Conservation (phyloP, 202 grass and related monocot species). For the Carex sylvatica region DNA sequence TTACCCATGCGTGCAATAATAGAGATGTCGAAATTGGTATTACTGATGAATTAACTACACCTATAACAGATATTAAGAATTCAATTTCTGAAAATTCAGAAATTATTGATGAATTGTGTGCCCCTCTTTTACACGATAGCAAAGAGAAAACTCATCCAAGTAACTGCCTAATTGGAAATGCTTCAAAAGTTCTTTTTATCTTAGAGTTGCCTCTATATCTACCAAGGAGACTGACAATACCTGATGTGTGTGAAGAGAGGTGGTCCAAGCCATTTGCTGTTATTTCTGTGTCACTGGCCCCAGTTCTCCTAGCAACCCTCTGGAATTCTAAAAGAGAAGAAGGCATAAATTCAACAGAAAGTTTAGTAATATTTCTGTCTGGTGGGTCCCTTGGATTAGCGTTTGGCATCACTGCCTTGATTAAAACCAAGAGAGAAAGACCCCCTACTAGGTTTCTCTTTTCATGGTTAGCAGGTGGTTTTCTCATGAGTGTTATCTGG, state of each 20-base stretch:
- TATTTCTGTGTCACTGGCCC: conserved; percentile 41
- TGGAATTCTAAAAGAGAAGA: conserved; percentile 32
- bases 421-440: conserved; percentile 29
- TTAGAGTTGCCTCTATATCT: conserved; percentile 42
- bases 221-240: conserved; percentile 61
- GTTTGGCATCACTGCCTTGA: conserved; percentile 31
- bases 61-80: not conserved
- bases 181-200: not conserved
- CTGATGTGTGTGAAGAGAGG: conserved; percentile 52
- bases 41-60: not conserved
- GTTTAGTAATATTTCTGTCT: conserved; percentile 13
- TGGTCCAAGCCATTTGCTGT: conserved; percentile 67
- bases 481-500: conserved; percentile 73
- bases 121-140: conserved; percentile 10
- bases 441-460: conserved; percentile 36
- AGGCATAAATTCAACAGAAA: conserved; percentile 5
- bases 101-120: conserved; percentile 14
- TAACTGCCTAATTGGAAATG: not conserved
- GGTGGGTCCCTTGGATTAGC: conserved; percentile 17
- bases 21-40: conserved; percentile 17
- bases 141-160: not conserved
- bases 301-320: conserved; percentile 38
- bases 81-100: not conserved
- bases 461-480: conserved; percentile 57
- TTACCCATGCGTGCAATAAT: conserved; percentile 28